phyloP scores from a whole-genome alignment of 2,329 filamentous ascomycete genomes.

The Pseudocercospora fijiensis region DNA sequence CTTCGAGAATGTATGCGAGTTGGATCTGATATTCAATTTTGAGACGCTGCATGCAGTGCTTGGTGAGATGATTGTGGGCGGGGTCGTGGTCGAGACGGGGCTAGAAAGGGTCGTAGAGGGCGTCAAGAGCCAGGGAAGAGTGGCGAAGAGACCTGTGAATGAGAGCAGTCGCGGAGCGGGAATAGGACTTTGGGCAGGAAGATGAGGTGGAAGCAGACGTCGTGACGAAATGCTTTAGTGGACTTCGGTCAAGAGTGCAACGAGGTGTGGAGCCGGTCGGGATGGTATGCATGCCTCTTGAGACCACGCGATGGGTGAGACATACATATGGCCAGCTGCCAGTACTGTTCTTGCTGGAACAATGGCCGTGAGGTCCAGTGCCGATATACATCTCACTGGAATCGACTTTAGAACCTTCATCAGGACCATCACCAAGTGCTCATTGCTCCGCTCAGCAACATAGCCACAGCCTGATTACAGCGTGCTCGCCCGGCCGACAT shows the following conservation, averaged over 20 bases:
- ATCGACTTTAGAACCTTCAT: neutral
- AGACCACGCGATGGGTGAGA: slow-evolving; percentile 1
- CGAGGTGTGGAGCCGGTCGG: neutral
- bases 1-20: slow-evolving; percentile 97
- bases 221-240: neutral
- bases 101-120: slow-evolving; percentile 84
- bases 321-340: slow-evolving; percentile 4
- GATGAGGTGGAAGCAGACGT: slow-evolving; percentile 20
- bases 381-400: neutral
- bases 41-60: slow-evolving; percentile 91
- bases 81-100: slow-evolving; percentile 90
- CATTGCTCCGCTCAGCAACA: neutral
- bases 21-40: slow-evolving; percentile 98
- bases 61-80: slow-evolving; percentile 91
- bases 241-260: neutral
- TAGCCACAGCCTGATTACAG: neutral
- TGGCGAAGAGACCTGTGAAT: slow-evolving; percentile 77
- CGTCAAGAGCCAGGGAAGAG: slow-evolving; percentile 71
- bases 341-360: slow-evolving; percentile 5
- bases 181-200: slow-evolving; percentile 39
- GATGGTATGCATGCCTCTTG: neutral
- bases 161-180: slow-evolving; percentile 52
- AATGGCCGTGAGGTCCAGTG: neutral
- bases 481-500: neutral
- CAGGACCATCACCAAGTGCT: neutral